phyloP scores from a whole-genome alignment of 495 filamentous ascomycete genomes.

The Penicillium egyptiacum region DNA sequence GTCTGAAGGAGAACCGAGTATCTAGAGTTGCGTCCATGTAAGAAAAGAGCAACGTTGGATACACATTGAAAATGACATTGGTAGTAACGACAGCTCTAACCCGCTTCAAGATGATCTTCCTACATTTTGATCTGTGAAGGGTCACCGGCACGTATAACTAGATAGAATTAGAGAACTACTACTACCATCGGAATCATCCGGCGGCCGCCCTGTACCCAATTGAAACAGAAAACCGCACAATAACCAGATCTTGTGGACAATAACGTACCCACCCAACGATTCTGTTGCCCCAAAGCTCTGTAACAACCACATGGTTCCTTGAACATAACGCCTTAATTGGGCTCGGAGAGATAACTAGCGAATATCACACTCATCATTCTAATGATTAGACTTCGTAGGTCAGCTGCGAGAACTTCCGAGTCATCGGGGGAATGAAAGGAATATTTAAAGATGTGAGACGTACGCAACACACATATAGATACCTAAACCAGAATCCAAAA shows the following conservation, averaged over 20 bases:
- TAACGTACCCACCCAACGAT: background rate
- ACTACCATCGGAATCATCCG: background rate
- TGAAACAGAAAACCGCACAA: background rate
- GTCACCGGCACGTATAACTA: background rate
- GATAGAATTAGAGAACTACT: background rate
- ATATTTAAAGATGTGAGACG: background rate
- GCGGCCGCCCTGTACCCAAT: background rate
- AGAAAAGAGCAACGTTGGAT: background rate
- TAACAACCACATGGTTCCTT: background rate
- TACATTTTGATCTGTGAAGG: background rate
- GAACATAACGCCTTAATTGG: background rate
- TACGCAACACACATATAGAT: background rate
- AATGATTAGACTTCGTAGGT: background rate
- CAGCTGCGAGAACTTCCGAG: constrained; percentile 1
- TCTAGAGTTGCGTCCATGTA: background rate
- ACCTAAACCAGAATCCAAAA: background rate
- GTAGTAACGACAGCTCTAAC: background rate
- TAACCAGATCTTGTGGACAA: background rate
- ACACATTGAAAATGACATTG: background rate
- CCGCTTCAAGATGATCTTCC: background rate
- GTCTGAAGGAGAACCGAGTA: background rate
- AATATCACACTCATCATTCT: background rate
- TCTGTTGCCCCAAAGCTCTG: background rate
- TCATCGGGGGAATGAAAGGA: background rate
- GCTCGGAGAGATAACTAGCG: background rate